phyloP scores from a whole-genome alignment of 352 stramenopile genomes.

The Blastocystis sp. region DNA sequence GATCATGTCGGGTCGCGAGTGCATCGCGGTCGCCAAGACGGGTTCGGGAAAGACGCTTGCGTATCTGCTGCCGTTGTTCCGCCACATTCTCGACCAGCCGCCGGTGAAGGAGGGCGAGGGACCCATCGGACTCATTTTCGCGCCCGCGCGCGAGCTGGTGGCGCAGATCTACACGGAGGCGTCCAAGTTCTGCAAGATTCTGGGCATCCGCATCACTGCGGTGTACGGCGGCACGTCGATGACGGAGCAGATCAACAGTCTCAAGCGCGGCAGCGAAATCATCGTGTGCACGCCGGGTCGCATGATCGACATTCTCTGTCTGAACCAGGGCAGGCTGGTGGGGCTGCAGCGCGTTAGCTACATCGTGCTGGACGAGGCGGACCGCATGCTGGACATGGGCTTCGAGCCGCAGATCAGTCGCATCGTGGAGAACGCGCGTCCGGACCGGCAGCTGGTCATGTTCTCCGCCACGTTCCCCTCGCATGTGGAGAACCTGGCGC shows the following conservation, averaged over 20 bases:
- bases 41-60: constrained; percentile 72
- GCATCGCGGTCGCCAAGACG: constrained; percentile 98
- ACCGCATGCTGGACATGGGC: constrained; percentile 99
- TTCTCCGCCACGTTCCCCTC: constrained; percentile 92
- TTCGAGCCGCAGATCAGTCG: constrained; percentile 86
- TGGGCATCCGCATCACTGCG: constrained; percentile 79
- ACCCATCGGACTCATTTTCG: constrained; percentile 92
- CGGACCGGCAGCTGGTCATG: constrained; percentile 80
- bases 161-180: constrained; percentile 91
- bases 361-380: constrained; percentile 94
- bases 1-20: constrained; percentile 94
- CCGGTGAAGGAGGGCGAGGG: constrained; percentile 79
- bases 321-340: constrained; percentile 89
- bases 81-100: constrained; percentile 81
- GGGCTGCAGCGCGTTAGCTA: constrained; percentile 87
- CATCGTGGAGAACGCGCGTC: constrained; percentile 80
- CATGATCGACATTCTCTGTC: constrained; percentile 97
- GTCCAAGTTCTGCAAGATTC: constrained; percentile 80
- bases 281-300: constrained; percentile 89
- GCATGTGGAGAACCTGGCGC: constrained; percentile 65
- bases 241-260: constrained; percentile 91
- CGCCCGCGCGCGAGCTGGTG: constrained; percentile 88
- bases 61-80: constrained; percentile 78
- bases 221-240: constrained; percentile 85
- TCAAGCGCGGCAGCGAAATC: constrained; percentile 90